Conservation (phyloP, 2,329 filamentous ascomycete species). For the Neopestalotiopsis sp. region DNA sequence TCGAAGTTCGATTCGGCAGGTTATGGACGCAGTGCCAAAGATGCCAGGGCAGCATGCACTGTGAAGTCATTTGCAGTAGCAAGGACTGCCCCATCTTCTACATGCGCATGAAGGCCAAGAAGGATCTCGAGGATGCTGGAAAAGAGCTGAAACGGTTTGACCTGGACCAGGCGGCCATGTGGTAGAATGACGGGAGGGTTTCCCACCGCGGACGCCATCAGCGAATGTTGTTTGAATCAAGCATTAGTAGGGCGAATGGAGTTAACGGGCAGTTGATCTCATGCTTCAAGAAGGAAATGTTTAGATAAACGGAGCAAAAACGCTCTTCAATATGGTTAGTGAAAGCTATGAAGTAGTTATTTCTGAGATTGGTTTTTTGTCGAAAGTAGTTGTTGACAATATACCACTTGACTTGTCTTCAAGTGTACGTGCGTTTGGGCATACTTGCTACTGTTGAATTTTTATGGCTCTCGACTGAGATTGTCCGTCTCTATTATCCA, state of each 20-base stretch:
- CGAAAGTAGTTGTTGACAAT: too few species aligned
- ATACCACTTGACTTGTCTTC: too few species aligned
- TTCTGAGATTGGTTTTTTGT: not conserved
- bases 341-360: not conserved
- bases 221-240: slow-evolving; percentile 22
- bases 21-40: slow-evolving; percentile 98
- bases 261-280: slow-evolving; percentile 2
- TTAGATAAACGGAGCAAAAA: not conserved
- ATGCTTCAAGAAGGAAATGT: not conserved
- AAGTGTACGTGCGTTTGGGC: too few species aligned
- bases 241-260: slow-evolving; percentile 20
- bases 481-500: too few species aligned
- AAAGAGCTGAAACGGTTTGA: slow-evolving; percentile 92
- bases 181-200: slow-evolving; percentile 40
- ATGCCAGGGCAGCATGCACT: slow-evolving; percentile 97
- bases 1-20: slow-evolving; percentile 90
- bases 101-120: slow-evolving; percentile 99
- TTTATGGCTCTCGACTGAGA: too few species aligned
- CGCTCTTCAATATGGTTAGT: not conserved
- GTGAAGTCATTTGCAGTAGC: slow-evolving; percentile 95
- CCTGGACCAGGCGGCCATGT: slow-evolving; percentile 74
- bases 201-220: slow-evolving; percentile 16
- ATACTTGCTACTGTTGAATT: too few species aligned
- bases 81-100: slow-evolving; percentile 99
- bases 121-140: slow-evolving; percentile 93